Conservation (phyloP, 495 filamentous ascomycete genomes). For the Friedmanniomyces endolithicus region DNA sequence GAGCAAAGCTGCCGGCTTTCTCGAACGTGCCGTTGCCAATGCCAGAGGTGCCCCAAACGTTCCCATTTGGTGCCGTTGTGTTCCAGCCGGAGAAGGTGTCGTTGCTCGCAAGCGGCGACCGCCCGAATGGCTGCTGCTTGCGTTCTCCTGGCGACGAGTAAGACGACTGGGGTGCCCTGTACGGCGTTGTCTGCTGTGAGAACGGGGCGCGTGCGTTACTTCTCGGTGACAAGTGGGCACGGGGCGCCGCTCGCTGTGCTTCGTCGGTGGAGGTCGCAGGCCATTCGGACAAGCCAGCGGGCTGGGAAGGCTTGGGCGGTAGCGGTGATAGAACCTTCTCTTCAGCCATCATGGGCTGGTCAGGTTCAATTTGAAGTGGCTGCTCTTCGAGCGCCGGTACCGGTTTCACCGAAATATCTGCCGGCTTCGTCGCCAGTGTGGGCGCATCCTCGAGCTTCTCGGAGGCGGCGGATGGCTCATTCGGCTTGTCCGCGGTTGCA, state of each 20-base stretch:
- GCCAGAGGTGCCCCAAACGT: conserved; percentile 32
- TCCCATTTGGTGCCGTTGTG: conserved; percentile 14
- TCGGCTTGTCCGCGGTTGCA: not conserved
- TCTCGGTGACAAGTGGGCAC: conserved; percentile 9
- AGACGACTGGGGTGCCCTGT: conserved; percentile 2
- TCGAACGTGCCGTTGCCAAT: conserved; percentile 34
- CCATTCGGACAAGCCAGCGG: not conserved
- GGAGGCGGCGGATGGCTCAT: not conserved
- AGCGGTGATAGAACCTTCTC: conserved; percentile 12
- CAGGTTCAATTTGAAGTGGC: conserved; percentile 22
- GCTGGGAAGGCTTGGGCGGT: not conserved
- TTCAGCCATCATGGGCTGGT: not conserved
- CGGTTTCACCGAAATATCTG: conserved; percentile 8
- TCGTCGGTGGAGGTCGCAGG: not conserved
- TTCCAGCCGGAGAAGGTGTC: conserved; percentile 10
- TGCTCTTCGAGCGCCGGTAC: conserved; percentile 17
- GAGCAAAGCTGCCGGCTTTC: conserved; percentile 20
- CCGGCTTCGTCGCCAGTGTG: not conserved
- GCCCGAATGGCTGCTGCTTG: conserved; percentile 12
- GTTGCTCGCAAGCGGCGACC: conserved; percentile 8
- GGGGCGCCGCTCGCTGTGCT: not conserved
- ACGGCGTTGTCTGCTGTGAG: conserved; percentile 6
- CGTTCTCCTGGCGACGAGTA: conserved; percentile 19
- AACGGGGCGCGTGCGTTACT: conserved; percentile 4
- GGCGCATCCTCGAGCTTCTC: not conserved